Evolutionary conservation across 176 grass and related monocot species (phyloP), one percentile per base, ranked within the genome.

Genomic region (Pharus latifolius): DNA sequence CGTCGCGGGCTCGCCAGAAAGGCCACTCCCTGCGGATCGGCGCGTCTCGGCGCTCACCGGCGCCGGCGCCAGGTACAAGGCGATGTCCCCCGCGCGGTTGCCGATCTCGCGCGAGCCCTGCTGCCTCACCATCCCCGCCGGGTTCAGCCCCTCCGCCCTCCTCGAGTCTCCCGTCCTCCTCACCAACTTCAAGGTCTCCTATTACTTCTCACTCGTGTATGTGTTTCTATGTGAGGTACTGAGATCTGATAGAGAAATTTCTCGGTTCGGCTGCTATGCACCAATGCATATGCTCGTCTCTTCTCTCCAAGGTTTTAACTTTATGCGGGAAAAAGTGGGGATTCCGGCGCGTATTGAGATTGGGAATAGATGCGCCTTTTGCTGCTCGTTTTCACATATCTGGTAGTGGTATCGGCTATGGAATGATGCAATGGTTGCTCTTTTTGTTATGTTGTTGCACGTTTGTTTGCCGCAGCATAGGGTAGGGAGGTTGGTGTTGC

Each of bases 141-240:
- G 95, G 2, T 88, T 94, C 67, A 93, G 86, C 71, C 95, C 95
- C 52, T 90, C 87, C 6, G 72, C 87, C 0, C 82, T 94, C 34
- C 95, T 99, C 41, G 95, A 94, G 63, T 91, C 95, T 12, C 90
- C 90, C 22, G 90, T 99, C 73, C 87, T 99, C 37, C 90, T 94
- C 67, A 88, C 82, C 42, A 88, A 99, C 66, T 81, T 91, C 78
- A 99, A 91, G 87, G 95, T 85, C 30, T 19, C 13, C 52, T 60
- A 62, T 70, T 49, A 43, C 54, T 32, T 15, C 12, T 64, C 49
- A 58, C 78, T 3, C n/a, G n/a, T n/a, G n/a, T n/a, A n/a, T n/a
- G n/a, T n/a, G n/a, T n/a, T n/a, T n/a, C n/a, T n/a, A n/a, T n/a
- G n/a, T n/a, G n/a, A n/a, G n/a, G n/a, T n/a, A n/a, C 72, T 17